These are phyloP conservation scores for Penicillium sp. DNA, from an alignment of 2,329 filamentous ascomycete genomes.

Conservation along the genomic window DNA sequence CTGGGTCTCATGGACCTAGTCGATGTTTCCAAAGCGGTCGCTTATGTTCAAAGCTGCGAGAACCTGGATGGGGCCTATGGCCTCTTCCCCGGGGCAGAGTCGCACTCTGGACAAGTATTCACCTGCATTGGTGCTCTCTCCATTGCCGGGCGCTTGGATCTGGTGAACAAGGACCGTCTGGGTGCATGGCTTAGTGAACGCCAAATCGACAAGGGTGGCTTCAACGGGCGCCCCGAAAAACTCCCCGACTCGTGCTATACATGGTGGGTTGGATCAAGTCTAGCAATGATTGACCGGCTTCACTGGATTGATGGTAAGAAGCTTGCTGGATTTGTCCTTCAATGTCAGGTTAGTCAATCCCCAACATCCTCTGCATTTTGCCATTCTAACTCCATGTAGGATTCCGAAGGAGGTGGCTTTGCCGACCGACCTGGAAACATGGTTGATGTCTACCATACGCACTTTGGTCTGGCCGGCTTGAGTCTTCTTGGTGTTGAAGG, in stretches of 20 bases:
- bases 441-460: constrained; percentile 96
- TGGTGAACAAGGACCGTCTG: constrained; percentile 79
- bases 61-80: constrained; percentile 97
- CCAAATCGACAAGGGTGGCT: constrained; percentile 79
- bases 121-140: constrained; percentile 86
- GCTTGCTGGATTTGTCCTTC: constrained; percentile 78
- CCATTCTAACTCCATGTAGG: constrained; percentile 45
- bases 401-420: constrained; percentile 78
- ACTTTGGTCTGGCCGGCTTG: constrained; percentile 84
- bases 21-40: constrained; percentile 76
- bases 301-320: constrained; percentile 92
- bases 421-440: constrained; percentile 89
- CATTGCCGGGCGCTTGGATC: constrained; percentile 78
- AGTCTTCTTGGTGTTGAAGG: constrained; percentile 79
- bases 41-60: constrained; percentile 76
- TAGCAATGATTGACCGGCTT: constrained; percentile 81
- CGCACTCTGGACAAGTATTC: constrained; percentile 93
- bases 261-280: constrained; percentile 95
- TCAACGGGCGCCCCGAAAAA: constrained; percentile 96
- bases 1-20: constrained; percentile 72
- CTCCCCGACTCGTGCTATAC: constrained; percentile 96
- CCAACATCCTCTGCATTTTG: background rate
- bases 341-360: constrained; percentile 64
- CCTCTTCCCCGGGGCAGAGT: constrained; percentile 84
- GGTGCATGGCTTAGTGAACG: constrained; percentile 91